Conservation (phyloP, 1,139 yeast genomes). For the Sugiyamaella grinbergsii region DNA sequence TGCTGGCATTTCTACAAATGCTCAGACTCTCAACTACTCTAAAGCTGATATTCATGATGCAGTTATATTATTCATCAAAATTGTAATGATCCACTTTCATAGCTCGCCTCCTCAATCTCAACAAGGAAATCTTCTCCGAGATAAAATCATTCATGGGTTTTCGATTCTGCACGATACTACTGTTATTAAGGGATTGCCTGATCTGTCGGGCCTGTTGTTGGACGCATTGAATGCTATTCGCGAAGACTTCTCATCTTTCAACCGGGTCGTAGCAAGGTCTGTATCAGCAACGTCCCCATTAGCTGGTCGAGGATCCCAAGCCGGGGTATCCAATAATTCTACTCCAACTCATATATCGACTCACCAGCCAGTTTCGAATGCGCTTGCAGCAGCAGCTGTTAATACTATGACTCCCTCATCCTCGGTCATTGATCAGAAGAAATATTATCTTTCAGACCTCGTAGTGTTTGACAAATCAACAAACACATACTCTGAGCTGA, state of each 20-base stretch:
- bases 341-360: background rate
- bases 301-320: slow-evolving; percentile 7
- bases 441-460: slow-evolving; percentile 39
- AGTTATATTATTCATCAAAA: slow-evolving; percentile 53
- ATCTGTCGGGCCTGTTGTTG: slow-evolving; percentile 32
- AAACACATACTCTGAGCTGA: slow-evolving; percentile 43
- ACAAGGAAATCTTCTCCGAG: slow-evolving; percentile 33
- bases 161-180: slow-evolving; percentile 46
- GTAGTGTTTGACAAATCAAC: slow-evolving; percentile 41
- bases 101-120: slow-evolving; percentile 15
- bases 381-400: slow-evolving; percentile 24
- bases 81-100: slow-evolving; percentile 56
- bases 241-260: slow-evolving; percentile 20
- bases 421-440: slow-evolving; percentile 22
- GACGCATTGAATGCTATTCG: slow-evolving; percentile 35
- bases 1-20: background rate
- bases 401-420: slow-evolving; percentile 32
- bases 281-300: slow-evolving; percentile 18
- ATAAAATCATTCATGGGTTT: slow-evolving; percentile 46
- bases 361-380: slow-evolving; percentile 1
- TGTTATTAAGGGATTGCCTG: slow-evolving; percentile 27
- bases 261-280: slow-evolving; percentile 3
- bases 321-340: slow-evolving; percentile 23
- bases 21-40: slow-evolving; percentile 8
- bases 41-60: slow-evolving; percentile 33